Evolutionary conservation across 768 basidiomycete species (phyloP), one percentile per base, ranked within the genome.

Genomic region (Boletus sensibilis): DNA sequence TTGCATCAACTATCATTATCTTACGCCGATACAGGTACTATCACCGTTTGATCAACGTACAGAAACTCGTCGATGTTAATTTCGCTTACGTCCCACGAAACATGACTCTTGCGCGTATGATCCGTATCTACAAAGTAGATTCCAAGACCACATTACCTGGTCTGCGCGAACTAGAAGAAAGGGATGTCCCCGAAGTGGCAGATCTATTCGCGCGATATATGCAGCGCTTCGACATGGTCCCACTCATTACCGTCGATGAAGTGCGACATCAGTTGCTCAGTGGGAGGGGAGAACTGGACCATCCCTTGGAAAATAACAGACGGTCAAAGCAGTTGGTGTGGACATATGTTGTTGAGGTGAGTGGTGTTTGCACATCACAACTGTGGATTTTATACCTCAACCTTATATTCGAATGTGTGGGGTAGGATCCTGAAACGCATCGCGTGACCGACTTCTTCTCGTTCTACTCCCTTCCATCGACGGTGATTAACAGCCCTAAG

Each of bases 401-500:
- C 50, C n/a, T 23, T 27, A 44, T 29, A 21, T 40, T 42, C 20
- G 40, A 31, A 55, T 31, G 34, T 23, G 14, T 46, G 46, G 21
- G 38, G 23, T 59, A 98, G 95, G 82, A 98, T 71, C 89, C 91
- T 2, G 73, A 82, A 55, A 88, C 89, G 3, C 84, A 88, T 56
- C 80, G 81, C 58, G 87, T 99, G 64, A 98, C 96, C 2, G 97
- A 99, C 74, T 90, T 95, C 68, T 88, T 98, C 74, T 95, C 96
- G 10, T 96, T 98, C 78, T 99, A 97, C 72, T 91, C 91, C 14
- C 84, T 99, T 23, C 96, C 97, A 1, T 98, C 96, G 5, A 90
- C 93, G 1, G 86, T 98, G 58, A 92, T 98, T 68, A 81, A 84
- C 50, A 85, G 84, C 62, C 58, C 78, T n/a, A 90, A 86, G 61